A percentile compares a stretch with the other conserved stretches of the same genome.
phyloP scores from a whole-genome alignment of 1,284 basidiomycete species.

The Phellopilus nigrolimitatus region DNA sequence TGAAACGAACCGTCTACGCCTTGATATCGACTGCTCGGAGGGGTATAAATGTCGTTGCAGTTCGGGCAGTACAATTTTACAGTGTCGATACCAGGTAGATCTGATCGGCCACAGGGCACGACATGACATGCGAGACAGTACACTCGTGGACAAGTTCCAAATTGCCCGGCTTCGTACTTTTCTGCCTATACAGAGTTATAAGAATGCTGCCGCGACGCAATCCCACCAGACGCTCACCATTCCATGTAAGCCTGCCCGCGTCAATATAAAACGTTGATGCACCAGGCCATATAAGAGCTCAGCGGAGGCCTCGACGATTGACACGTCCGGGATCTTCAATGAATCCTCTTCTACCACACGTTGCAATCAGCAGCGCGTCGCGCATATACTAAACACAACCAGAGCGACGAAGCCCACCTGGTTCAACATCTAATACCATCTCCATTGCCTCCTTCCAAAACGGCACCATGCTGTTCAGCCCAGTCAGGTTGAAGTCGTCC shows the following conservation, averaged over 20 bases:
- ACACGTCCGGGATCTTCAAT: conserved; percentile 88
- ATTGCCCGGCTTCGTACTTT: conserved; percentile 91
- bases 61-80: conserved; percentile 99
- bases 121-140: conserved; percentile 90
- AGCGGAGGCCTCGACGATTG: conserved; percentile 96
- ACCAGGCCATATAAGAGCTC: conserved; percentile 97
- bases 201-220: conserved; percentile 19
- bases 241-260: conserved; percentile 86
- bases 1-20: conserved; percentile 82
- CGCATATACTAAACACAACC: conserved; percentile 13
- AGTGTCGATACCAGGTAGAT: conserved; percentile 96
- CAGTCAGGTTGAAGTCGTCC: conserved; percentile 99
- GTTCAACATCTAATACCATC: conserved; percentile 99
- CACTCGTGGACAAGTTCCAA: conserved; percentile 94
- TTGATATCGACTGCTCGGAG: conserved; percentile 93
- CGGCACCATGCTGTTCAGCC: conserved; percentile 90
- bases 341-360: conserved; percentile 78
- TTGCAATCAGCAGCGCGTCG: conserved; percentile 1
- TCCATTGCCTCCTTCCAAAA: conserved; percentile 99
- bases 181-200: conserved; percentile 62
- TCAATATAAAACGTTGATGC: conserved; percentile 96
- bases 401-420: conserved; percentile 55
- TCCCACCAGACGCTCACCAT: conserved; percentile 64
- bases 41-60: conserved; percentile 95
- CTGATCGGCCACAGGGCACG: conserved; percentile 92